Evolutionary conservation across 345 rosid genomes (phyloP).

Genomic region (Linum tenue): DNA sequence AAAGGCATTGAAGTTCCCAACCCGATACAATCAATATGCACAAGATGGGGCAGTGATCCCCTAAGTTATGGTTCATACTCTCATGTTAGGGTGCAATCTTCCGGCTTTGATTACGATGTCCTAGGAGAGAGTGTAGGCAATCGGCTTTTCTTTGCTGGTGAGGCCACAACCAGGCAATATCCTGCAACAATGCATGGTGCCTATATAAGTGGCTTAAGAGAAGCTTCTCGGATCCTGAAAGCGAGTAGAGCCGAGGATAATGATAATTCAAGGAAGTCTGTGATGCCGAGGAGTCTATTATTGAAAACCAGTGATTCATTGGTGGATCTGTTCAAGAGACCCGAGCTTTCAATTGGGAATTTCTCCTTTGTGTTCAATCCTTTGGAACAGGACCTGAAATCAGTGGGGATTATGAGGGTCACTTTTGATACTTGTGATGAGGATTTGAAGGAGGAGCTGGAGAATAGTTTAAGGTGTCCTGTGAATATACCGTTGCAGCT

Average conservation of each 20-base stretch:
- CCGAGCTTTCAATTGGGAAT: conserved; percentile 54
- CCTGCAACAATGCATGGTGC: conserved; percentile 99
- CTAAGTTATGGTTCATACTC: conserved; percentile 82
- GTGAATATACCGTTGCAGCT: conserved; percentile 40
- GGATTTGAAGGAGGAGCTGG: conserved; percentile 18
- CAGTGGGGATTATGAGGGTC: conserved; percentile 60
- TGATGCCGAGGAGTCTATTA: conserved; percentile 34
- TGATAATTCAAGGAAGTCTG: conserved; percentile 31
- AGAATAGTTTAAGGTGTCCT: conserved; percentile 14
- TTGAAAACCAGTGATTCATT: conserved; percentile 32
- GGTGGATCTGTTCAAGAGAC: conserved; percentile 54
- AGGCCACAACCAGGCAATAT: conserved; percentile 89
- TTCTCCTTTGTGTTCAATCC: conserved; percentile 52
- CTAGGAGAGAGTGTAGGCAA: conserved; percentile 67
- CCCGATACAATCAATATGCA: conserved; percentile 81
- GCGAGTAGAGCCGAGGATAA: conserved; percentile 23
- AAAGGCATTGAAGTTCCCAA: conserved; percentile 78
- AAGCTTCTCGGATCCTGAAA: conserved; percentile 63
- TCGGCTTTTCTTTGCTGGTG: conserved; percentile 85
- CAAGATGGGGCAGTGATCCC: conserved; percentile 91
- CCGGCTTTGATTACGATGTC: conserved; percentile 74
- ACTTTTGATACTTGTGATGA: conserved; percentile 34
- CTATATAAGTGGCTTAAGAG: conserved; percentile 86
- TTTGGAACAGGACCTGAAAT: conserved; percentile 40
- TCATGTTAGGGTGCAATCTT: conserved; percentile 78